A percentile compares a stretch with the other conserved stretches of the same genome.
phyloP scores from a whole-genome alignment of 1,139 yeast genomes.

The Maudiozyma humilis region DNA sequence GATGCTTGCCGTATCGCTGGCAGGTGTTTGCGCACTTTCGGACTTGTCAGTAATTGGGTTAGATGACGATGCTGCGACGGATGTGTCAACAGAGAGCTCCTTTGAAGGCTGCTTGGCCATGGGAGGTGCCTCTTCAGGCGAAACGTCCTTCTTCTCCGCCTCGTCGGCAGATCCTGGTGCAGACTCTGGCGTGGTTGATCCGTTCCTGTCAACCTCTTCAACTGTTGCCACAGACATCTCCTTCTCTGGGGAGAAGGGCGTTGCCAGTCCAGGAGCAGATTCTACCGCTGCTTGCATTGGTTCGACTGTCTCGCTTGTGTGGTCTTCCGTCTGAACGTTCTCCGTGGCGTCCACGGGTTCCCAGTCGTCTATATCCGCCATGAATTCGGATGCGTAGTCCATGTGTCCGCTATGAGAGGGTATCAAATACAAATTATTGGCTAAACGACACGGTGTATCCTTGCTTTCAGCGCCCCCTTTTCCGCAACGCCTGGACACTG shows the following conservation, averaged over 20 bases:
- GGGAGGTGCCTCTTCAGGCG: too few relatives aligned
- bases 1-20: not conserved
- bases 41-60: not conserved
- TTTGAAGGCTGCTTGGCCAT: not conserved
- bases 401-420: not conserved
- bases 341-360: slow-evolving; percentile 12
- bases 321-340: not conserved
- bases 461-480: too few relatives aligned
- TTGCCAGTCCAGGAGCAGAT: not conserved
- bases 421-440: too few relatives aligned
- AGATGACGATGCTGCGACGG: not conserved
- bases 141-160: not conserved
- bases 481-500: too few relatives aligned
- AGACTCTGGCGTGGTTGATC: not conserved
- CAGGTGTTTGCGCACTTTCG: slow-evolving; percentile 1
- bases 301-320: too few relatives aligned
- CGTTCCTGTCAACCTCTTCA: not conserved
- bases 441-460: too few relatives aligned
- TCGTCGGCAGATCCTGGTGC: not conserved
- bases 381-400: slow-evolving; percentile 3
- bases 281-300: too few relatives aligned
- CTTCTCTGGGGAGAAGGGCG: not conserved
- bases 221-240: not conserved
- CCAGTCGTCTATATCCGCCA: slow-evolving; percentile 15
- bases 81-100: not conserved